Percentiles rank a stretch among this genome's conserved stretches.
Evolutionary conservation across 2,329 filamentous ascomycete species (phyloP).

Genomic region (Paraconiothyrium sp.): DNA sequence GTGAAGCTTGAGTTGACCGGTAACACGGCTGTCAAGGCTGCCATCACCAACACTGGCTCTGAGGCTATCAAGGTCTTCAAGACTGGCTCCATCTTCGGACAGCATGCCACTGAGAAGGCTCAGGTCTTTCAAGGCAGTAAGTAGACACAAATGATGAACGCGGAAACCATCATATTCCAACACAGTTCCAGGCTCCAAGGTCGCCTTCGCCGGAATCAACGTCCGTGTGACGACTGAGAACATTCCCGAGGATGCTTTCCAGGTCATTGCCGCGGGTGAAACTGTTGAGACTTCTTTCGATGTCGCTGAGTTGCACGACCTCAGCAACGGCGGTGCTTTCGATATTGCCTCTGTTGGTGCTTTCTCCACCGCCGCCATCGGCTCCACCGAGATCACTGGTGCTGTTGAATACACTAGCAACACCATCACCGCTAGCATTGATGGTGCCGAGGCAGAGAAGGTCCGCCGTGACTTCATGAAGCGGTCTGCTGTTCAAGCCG

Average conservation of each 20-base stretch:
- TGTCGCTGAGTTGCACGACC: slow-evolving; percentile 63
- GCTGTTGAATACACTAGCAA: slow-evolving; percentile 67
- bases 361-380: slow-evolving; percentile 63
- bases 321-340: slow-evolving; percentile 59
- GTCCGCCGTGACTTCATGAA: slow-evolving; percentile 58
- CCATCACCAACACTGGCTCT: slow-evolving; percentile 61
- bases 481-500: slow-evolving; percentile 61
- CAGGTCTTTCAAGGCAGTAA: slow-evolving; percentile 58
- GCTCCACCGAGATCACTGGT: slow-evolving; percentile 62
- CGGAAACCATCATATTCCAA: background rate
- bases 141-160: slow-evolving; percentile 19
- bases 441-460: slow-evolving; percentile 62
- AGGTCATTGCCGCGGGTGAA: slow-evolving; percentile 55
- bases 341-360: slow-evolving; percentile 63
- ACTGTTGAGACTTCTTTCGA: slow-evolving; percentile 63
- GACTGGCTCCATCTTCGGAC: slow-evolving; percentile 60
- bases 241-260: slow-evolving; percentile 61
- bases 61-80: slow-evolving; percentile 60
- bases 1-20: slow-evolving; percentile 57
- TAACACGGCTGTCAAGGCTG: slow-evolving; percentile 61
- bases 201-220: slow-evolving; percentile 61
- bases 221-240: slow-evolving; percentile 55
- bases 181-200: slow-evolving; percentile 43
- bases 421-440: slow-evolving; percentile 62
- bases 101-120: slow-evolving; percentile 60